A percentile compares a stretch with the other conserved stretches of the same genome.
Conservation (phyloP, 257 asterid species). For the Coffea eugenioides region DNA sequence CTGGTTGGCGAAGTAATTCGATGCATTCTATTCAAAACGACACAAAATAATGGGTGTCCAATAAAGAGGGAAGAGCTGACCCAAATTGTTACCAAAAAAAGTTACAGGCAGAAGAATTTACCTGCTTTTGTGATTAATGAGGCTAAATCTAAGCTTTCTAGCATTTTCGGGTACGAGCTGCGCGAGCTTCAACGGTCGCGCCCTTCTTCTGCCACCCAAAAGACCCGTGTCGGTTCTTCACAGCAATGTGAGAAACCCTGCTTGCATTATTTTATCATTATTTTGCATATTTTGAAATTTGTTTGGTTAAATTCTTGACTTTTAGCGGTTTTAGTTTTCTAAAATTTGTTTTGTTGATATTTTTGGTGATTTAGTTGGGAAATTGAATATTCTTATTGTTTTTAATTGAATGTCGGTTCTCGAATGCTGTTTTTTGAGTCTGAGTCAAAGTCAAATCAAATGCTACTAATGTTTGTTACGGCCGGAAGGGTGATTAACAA, state of each 20-base stretch:
- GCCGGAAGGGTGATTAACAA: too few species aligned
- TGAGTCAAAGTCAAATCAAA: too few species aligned
- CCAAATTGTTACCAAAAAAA: constrained; percentile 62
- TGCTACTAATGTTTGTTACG: too few species aligned
- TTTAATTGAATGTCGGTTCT: too few species aligned
- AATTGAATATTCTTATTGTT: too few species aligned
- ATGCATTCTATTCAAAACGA: constrained; percentile 68
- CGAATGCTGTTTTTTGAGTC: too few species aligned
- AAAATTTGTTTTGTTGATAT: neutral
- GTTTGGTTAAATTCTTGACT: too few species aligned
- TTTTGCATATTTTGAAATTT: too few species aligned
- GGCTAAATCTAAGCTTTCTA: constrained; percentile 63
- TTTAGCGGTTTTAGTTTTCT: too few species aligned
- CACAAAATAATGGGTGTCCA: constrained; percentile 82
- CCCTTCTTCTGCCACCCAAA: constrained; percentile 29
- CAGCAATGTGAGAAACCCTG: constrained; percentile 24
- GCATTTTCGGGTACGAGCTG: constrained; percentile 83
- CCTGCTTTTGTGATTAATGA: constrained; percentile 73
- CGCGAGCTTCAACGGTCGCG: constrained; percentile 77
- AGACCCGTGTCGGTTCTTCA: constrained; percentile 15
- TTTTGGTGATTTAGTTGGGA: too few species aligned
- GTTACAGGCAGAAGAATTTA: constrained; percentile 63
- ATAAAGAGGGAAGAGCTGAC: constrained; percentile 83
- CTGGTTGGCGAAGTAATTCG: constrained; percentile 83
- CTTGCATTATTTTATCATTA: neutral